Evolutionary conservation across 441 rosid genomes (phyloP), one percentile per base, ranked within the genome.

Genomic region (Adansonia madagascariensis): DNA sequence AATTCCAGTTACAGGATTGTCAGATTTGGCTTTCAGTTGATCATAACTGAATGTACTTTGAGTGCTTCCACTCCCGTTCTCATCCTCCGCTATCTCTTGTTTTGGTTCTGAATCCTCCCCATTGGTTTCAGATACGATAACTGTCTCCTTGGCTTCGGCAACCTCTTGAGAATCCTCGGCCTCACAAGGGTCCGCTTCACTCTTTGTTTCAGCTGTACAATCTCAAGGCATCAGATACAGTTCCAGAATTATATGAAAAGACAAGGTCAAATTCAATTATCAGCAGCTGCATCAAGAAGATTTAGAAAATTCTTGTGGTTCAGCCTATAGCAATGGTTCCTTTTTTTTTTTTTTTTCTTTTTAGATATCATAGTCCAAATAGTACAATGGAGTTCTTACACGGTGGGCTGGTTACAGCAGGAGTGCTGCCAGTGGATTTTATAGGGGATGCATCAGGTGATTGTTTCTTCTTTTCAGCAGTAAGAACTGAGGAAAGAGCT

Each of bases 401-500:
- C 17, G 75, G 71, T 81, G 80, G 77, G 76, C 24, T 86, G 72
- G 81, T 81, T 83, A 88, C 93, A 43, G 88, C 75, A n/a, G 88
- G 88, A 77, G 94, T 88, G 83, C 90, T 89, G 73, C 86, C 81
- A 24, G 82, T 80, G 52, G 89, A 82, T 83, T 78, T 85, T 46
- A 88, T 78, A 64, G 98, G 95, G 76, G 98, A 91, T 80, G 74
- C 72, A 75, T 87, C 97, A 15, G 93, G 92, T 11, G 95, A 84
- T 84, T 53, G 63, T 59, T 81, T 86, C 80, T 85, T 90, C 91
- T 90, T 90, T 80, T 95, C 99, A 66, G 98, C 99, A 35, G 90
- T 90, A 78, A 97, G 99, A 80, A 95, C 99, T 41, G 89, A 85
- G 7, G 99, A 97, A 78, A 97, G 96, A 84, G 98, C 99, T 57